Base-by-base conservation (phyloP, 176 grass and related monocot species). In the Oryza brachyantha region DNA sequence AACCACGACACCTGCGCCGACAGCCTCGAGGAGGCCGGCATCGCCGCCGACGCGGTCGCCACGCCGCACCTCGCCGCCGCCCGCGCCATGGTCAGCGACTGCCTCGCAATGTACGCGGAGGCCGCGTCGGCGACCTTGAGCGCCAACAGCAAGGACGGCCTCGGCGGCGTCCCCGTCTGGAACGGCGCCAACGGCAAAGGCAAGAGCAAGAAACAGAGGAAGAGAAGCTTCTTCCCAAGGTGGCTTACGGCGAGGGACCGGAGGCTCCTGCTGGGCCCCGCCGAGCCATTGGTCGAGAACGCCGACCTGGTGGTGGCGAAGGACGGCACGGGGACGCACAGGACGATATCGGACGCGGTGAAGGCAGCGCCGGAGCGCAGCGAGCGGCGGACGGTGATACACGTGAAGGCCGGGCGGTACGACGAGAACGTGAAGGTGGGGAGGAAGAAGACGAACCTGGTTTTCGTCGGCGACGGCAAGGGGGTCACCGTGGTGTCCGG, bases 1-100 rank as follows among this genome's bases (percentile, higher is more conserved):
- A 90, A 88, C 77, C 91, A 93, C 54, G 88, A 90, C 87, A 93
- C 91, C 11, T 94, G 92, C 77, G 74, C 69, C 17, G 86, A 91
- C 21, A 63, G 86, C 29, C 78, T 91, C 66, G 38, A 78, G 3
- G 83, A 81, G 61, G 79, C 73, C 1, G 70, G 29, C 21, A 36
- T 71, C 68, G 0, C 17, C 46, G 5, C 61, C 48, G 84, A 48
- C 42, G 14, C 22, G 29, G 59, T 78, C 42, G 63, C 74, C 78
- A 61, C 48, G 43, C 22, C 57, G 24, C 80, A 79, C 55, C 39
- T 82, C 13, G 50, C 79, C 43, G 86, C 79, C 43, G 66, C 88
- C 29, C 66, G 83, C 42, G 83, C 31, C 66, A 46, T 61, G 66
- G 80, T 91, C 42, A 67, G 88, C 54, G 72, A 81, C 40, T 32